These are phyloP conservation scores for Celoporthe dispersa DNA, from an alignment of 2,329 filamentous ascomycete species.

Conservation along the genomic window DNA sequence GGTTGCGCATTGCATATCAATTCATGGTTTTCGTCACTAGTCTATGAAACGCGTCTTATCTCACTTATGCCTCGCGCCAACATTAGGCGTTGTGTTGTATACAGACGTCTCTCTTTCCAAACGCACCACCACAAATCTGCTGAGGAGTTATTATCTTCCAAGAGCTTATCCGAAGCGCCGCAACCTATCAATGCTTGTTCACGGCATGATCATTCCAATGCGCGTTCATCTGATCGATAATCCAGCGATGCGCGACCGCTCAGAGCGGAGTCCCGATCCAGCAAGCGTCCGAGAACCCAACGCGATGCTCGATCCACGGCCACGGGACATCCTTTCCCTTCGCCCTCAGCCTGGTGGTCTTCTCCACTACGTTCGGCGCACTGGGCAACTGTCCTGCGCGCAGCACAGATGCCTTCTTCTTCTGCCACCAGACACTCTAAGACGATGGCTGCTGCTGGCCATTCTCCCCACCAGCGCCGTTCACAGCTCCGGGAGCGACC, in stretches of 20 bases:
- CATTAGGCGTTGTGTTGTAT: not conserved
- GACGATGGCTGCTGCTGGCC: slow-evolving; percentile 26
- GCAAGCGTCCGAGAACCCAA: slow-evolving; percentile 23
- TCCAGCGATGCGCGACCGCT: not conserved
- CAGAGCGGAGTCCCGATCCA: slow-evolving; percentile 25
- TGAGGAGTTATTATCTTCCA: slow-evolving; percentile 18
- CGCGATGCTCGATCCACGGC: slow-evolving; percentile 25
- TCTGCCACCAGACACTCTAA: slow-evolving; percentile 27
- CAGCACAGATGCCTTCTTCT: slow-evolving; percentile 18
- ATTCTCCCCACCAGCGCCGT: slow-evolving; percentile 8
- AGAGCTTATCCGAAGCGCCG: not conserved
- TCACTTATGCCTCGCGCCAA: not conserved
- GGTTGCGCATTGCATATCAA: not conserved
- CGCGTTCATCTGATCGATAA: not conserved
- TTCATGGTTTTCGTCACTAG: not conserved
- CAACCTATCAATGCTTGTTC: not conserved
- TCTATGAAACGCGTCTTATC: slow-evolving; percentile 10
- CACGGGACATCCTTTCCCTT: slow-evolving; percentile 27
- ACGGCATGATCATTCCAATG: not conserved
- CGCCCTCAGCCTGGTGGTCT: not conserved
- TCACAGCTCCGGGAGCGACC: slow-evolving; percentile 11
- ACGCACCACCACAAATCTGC: not conserved
- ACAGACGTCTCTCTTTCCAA: not conserved
- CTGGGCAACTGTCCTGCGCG: not conserved
- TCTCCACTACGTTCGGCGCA: not conserved